Evolutionary conservation across 345 rosid genomes (phyloP).

Genomic region (Corchorus capsularis): DNA sequence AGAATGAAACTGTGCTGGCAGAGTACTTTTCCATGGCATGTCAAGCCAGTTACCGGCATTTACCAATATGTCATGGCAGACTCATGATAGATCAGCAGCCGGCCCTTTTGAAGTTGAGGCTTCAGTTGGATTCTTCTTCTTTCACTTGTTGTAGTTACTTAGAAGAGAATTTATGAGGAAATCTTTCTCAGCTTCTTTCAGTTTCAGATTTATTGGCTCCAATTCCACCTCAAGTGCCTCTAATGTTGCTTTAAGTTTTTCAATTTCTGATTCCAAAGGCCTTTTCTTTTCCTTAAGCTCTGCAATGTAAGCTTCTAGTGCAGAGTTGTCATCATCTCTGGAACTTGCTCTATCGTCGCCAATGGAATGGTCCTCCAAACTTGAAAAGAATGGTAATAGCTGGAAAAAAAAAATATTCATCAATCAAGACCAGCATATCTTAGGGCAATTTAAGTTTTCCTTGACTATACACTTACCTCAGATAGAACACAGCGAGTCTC

Average conservation of each 20-base stretch:
- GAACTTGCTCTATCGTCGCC: neutral
- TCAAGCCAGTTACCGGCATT: too few relatives aligned
- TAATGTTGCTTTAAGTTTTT: neutral
- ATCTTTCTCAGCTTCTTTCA: neutral
- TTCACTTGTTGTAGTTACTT: neutral
- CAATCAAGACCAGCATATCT: too few relatives aligned
- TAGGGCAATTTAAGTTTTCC: too few relatives aligned
- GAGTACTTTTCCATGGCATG: too few relatives aligned
- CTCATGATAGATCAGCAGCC: neutral
- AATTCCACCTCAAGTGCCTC: neutral
- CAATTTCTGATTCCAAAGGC: neutral
- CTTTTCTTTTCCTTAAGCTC: neutral
- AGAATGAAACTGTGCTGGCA: too few relatives aligned
- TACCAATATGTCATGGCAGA: too few relatives aligned
- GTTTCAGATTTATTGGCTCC: neutral
- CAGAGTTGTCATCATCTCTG: neutral
- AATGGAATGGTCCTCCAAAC: neutral
- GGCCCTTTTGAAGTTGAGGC: neutral
- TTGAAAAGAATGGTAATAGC: neutral
- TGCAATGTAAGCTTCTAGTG: neutral
- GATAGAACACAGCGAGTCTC: conserved; percentile 12
- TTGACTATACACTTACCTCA: conserved; percentile 8
- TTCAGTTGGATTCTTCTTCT: neutral
- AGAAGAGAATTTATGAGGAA: neutral
- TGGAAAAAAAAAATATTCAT: neutral